These are phyloP conservation scores for Trametes polyzona DNA, from an alignment of 1,284 basidiomycete species.

Conservation along the genomic window DNA sequence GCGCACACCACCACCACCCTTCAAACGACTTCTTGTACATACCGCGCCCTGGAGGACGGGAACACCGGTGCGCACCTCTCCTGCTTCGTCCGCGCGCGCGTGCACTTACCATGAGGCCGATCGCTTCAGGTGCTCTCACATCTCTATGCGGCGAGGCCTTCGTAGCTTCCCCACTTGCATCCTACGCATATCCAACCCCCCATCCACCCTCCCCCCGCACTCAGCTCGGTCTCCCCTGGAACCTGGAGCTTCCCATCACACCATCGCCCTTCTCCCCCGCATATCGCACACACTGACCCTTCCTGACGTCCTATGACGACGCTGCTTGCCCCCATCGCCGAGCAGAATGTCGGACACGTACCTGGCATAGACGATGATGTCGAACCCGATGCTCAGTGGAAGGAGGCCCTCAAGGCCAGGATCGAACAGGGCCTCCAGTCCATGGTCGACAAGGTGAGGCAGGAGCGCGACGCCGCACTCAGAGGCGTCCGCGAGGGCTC, in stretches of 20 bases:
- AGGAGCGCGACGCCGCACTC: constrained; percentile 44
- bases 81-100: constrained; percentile 33
- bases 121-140: constrained; percentile 34
- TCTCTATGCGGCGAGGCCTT: constrained; percentile 29
- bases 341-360: constrained; percentile 22
- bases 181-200: constrained; percentile 13
- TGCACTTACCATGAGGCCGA: constrained; percentile 46
- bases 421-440: constrained; percentile 49
- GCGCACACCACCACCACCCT: neutral
- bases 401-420: constrained; percentile 41
- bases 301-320: constrained; percentile 26
- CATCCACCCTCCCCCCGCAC: constrained; percentile 4
- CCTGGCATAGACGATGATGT: constrained; percentile 41
- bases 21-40: constrained; percentile 4
- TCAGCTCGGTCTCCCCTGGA: constrained; percentile 22
- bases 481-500: constrained; percentile 33
- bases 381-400: constrained; percentile 59
- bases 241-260: constrained; percentile 24
- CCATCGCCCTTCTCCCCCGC: constrained; percentile 17
- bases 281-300: constrained; percentile 14
- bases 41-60: constrained; percentile 13
- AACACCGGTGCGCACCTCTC: constrained; percentile 21
- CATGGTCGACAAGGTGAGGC: constrained; percentile 54
- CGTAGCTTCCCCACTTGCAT: constrained; percentile 19
- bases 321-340: constrained; percentile 26